Conservation (phyloP, 2,329 filamentous ascomycete genomes). For the Penicillium sp. region DNA sequence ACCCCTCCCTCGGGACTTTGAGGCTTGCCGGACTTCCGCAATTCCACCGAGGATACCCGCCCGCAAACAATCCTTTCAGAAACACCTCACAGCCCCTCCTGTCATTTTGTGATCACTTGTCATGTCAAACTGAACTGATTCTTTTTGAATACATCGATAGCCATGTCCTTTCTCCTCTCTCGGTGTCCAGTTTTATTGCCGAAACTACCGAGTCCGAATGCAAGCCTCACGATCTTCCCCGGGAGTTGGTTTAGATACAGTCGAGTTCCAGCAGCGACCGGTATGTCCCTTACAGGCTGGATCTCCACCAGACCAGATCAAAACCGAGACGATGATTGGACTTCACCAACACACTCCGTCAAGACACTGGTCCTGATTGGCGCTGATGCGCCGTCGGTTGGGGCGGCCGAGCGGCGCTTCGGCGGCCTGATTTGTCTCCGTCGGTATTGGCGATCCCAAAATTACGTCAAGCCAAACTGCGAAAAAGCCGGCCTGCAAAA, state of each 20-base stretch:
- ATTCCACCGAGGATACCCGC: conserved; percentile 24
- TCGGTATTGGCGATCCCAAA: conserved; percentile 23
- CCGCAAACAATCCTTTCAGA: not conserved
- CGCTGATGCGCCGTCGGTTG: conserved; percentile 12
- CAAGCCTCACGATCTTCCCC: not conserved
- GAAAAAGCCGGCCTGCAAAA: conserved; percentile 12
- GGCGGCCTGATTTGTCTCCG: conserved; percentile 40
- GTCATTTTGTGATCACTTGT: not conserved
- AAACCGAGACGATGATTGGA: conserved; percentile 39
- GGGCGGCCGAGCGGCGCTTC: conserved; percentile 27
- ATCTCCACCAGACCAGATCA: conserved; percentile 5
- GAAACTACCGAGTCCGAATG: not conserved
- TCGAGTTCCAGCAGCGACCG: not conserved
- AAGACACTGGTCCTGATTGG: not conserved
- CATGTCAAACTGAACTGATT: not conserved
- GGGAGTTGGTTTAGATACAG: not conserved
- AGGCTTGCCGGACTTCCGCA: conserved; percentile 15
- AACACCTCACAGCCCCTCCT: not conserved
- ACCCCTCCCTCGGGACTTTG: conserved; percentile 18
- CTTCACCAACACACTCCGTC: not conserved
- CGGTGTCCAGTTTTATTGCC: conserved; percentile 12
- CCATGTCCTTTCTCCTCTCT: not conserved
- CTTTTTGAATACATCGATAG: not conserved
- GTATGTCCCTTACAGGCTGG: conserved; percentile 21
- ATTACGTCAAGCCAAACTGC: conserved; percentile 28